Evolutionary conservation across 2,329 filamentous ascomycete genomes (phyloP), one percentile per base, ranked within the genome.

Genomic region (Fusarium sp.): DNA sequence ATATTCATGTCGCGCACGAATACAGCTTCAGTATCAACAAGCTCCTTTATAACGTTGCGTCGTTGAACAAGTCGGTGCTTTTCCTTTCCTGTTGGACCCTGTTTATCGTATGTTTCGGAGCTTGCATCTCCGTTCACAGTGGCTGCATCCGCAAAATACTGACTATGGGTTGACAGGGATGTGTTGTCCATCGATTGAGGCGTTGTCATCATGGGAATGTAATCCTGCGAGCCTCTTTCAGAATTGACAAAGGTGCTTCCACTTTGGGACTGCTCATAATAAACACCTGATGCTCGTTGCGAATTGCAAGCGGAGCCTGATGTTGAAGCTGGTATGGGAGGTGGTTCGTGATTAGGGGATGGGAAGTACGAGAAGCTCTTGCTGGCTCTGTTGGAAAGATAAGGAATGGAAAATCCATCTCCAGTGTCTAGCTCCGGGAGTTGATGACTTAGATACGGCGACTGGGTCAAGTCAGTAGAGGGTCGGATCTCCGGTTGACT

Each of bases 1-100:
- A 99, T 95, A 80, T 95, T 97, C 94, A 99, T 95, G 80, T 99
- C 96, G 72, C 94, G 90, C 63, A 97, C 91, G 81, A 97, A 98
- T 10, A 92, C 91, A 52, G 94, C 91, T 80, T 99, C 96, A 0
- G 96, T 99, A 77, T 98, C 94, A 49, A 98, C 88, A 41, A 99
- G 85, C 81, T 99, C 96, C 78, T 95, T 95, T 77, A 98, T 92
- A 52, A 97, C 90, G 79, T 97, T 90, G 60, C 92, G 90, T 25
- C 96, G 92, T 79, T 95, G 93, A 55, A 89, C 89, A 14, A 98
- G 85, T n/a, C 93, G 90, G 67, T 92, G 91, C 67, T 88, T 88
- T 72, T 92, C 89, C 68, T 90, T 87, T 35, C 83, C 83, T 11
- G 83, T 81, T 19, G 84, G 79, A 5, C 79, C 83, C 42, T 84